Base-by-base conservation (phyloP, 768 basidiomycete genomes). In the Cytidiella melzeri region DNA sequence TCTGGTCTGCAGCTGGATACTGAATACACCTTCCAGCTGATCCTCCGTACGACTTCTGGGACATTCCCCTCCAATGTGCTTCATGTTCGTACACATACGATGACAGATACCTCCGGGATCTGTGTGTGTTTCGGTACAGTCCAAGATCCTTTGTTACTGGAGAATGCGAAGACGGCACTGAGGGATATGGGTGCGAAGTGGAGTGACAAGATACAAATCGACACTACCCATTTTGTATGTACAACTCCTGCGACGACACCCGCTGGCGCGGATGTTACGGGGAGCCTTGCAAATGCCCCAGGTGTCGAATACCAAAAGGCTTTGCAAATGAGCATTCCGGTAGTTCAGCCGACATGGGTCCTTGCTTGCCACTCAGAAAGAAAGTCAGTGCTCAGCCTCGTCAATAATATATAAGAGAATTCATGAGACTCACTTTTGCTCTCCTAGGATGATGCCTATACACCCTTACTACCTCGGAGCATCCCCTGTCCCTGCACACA, bases 141-240 rank as follows among this genome's bases (percentile, higher is more conserved):
- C 1, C 77, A 88, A 51, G 92, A 96, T 56, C 65, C 70, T 0
- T 75, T 80, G 3, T 62, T 94, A 50, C 73, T 95, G 48, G 85
- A 89, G 60, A 83, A 92, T 53, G 83, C 87, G 26, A 91, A 90
- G 65, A 64, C 80, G 48, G 90, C 92, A 6, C 67, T 99, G 46
- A 64, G 75, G 41, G 83, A 88, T 58, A 96, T 98, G 87, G 78
- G 76, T 37, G 95, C 91, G 0, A 86, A 86, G 56, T 93, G 87
- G 84, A 89, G 83, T 59, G 87, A 94, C 56, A 87, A 82, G 60
- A 93, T 99, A 36, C 90, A 94, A 69, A 94, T 98, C 50, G 95
- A 99, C 62, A 98, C 95, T 9, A 97, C 94, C 0, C 95, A 99
- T 66, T 99, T 96, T 57, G 93, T 97, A 37, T 95, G 93, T 63